Base-by-base conservation (phyloP, 176 grass and related monocot genomes). In the Oryza glumipatula region DNA sequence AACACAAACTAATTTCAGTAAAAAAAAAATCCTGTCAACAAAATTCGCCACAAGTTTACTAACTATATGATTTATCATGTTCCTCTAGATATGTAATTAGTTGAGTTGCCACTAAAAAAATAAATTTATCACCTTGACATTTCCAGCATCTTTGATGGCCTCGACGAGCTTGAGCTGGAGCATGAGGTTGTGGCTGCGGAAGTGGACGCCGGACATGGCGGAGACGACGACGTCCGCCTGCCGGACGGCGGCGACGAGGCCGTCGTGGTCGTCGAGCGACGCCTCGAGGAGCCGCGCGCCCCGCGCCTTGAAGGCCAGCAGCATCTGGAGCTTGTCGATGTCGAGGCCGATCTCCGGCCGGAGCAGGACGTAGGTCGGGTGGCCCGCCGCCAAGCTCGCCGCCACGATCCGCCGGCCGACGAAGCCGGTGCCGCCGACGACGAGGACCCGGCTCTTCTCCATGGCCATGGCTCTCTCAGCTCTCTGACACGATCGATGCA, bases 211-310 rank as follows among this genome's bases (percentile, higher is more conserved):
- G 13, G 78, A 67, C 70, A 91, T 54, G 65, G 91, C 81, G 5
- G 88, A 91, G 8, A 96, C 49, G 13, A 96, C 94, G 12, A 91
- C 94, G 76, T 96, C 94, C 3, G 64, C 91, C 83, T 91, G 67
- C 86, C 16, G 44, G 17, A 96, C 78, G 19, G 91, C 94, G 16
- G 88, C 82, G 9, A 91, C 81, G 44, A 96, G 67, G 21, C 44
- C 56, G 3, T n/a, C 58, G 51, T 76, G 86, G 48, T 96, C 86
- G 1, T 89, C 73, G 1, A 96, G 74, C 7, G 88, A 89, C 8
- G 73, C 86, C 80, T 90, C 84, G 7, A 92, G 10, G 38, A 95
- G 85, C 7, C 66, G 69, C 1, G 85, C 93, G 2, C 93, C 93
- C 16, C 56, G 16, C 11, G 90, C 84, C 56, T 92, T 95, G 85